Evolutionary conservation across 176 grass and related monocot species (phyloP).

Genomic region (Aegilops bicornis): DNA sequence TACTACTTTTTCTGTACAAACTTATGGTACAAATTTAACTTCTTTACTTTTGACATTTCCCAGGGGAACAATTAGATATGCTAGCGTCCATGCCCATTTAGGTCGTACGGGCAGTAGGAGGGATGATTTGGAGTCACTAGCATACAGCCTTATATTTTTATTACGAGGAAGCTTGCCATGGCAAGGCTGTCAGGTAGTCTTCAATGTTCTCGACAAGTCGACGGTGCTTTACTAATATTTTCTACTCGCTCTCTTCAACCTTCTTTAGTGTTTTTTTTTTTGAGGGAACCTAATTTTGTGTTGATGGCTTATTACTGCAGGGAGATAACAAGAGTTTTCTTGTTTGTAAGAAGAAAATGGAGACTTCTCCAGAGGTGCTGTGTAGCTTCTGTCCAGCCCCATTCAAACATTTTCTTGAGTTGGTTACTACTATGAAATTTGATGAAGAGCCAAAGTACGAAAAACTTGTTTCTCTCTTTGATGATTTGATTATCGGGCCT

Average conservation of each 20-base stretch:
- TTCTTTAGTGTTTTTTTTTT: constrained; percentile 11
- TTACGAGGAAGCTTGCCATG: constrained; percentile 74
- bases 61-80: constrained; percentile 86
- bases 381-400: constrained; percentile 65
- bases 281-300: background rate
- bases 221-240: background rate
- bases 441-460: constrained; percentile 80
- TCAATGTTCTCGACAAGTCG: background rate
- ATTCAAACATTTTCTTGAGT: constrained; percentile 78
- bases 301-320: constrained; percentile 34
- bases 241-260: background rate
- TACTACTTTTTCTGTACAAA: constrained; percentile 16
- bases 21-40: background rate
- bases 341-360: constrained; percentile 94
- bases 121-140: constrained; percentile 89
- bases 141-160: constrained; percentile 82
- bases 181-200: constrained; percentile 82
- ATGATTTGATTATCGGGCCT: constrained; percentile 51
- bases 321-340: constrained; percentile 83
- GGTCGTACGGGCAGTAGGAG: constrained; percentile 81
- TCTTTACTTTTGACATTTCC: constrained; percentile 34
- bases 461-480: constrained; percentile 73
- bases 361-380: constrained; percentile 53
- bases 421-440: constrained; percentile 79
- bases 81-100: constrained; percentile 89